Percentiles rank a stretch among this genome's conserved stretches.
Conservation (phyloP, 2,329 filamentous ascomycete species). For the Monilinia polystroma region DNA sequence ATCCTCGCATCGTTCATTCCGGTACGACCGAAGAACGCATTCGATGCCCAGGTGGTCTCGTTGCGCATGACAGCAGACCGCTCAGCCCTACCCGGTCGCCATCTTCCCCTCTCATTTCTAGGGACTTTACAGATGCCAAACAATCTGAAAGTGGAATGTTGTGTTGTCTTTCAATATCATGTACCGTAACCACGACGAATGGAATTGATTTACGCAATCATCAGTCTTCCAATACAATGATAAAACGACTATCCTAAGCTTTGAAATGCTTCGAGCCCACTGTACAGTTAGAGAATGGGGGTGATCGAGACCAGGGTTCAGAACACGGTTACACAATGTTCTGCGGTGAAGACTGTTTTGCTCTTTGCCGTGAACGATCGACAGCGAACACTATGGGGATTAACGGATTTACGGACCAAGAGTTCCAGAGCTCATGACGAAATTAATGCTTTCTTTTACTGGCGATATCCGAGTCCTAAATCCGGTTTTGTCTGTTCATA, state of each 20-base stretch:
- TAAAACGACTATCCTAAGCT: conserved; percentile 6
- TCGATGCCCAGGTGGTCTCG: conserved; percentile 7
- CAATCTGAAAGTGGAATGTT: conserved; percentile 10
- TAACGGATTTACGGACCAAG: conserved; percentile 13
- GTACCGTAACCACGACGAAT: conserved; percentile 9
- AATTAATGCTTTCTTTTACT: conserved; percentile 8
- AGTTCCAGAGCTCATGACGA: conserved; percentile 1
- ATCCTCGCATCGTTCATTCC: conserved; percentile 12
- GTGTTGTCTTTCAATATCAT: conserved; percentile 3
- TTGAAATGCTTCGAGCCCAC: conserved; percentile 11
- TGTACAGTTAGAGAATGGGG: conserved; percentile 14
- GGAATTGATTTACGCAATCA: conserved; percentile 2
- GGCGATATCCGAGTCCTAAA: neutral
- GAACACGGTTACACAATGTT: conserved; percentile 13
- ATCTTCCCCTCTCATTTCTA: conserved; percentile 10
- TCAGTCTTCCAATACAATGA: neutral
- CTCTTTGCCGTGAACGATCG: conserved; percentile 17
- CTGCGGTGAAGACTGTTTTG: conserved; percentile 19
- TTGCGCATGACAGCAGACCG: conserved; percentile 25
- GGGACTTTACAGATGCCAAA: conserved; percentile 18
- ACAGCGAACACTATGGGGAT: conserved; percentile 1
- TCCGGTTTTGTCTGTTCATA: neutral
- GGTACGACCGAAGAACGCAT: conserved; percentile 21
- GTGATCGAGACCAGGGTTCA: conserved; percentile 12
- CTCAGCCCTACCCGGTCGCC: conserved; percentile 34